Evolutionary conservation across 345 rosid species (phyloP), one percentile per base, ranked within the genome.

Genomic region (Populus alba): DNA sequence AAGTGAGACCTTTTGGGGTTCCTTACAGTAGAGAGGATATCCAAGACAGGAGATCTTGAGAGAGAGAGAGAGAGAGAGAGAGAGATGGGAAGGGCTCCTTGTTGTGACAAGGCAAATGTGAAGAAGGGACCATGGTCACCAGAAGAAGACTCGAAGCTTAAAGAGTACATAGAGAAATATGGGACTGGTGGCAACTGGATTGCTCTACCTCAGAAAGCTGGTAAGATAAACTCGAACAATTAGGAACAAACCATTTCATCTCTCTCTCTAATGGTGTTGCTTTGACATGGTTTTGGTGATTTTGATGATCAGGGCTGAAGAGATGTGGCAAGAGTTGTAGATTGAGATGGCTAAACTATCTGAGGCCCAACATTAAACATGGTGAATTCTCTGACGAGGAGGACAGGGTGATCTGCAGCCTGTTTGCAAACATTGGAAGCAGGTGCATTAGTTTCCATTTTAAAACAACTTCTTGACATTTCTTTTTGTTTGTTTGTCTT

Each of bases 251-350:
- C 59, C 63, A 20, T 18, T 43, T 25, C 47, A 33, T 51, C 2
- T 65, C 25, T 18, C 29, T 43, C 33, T 43, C 8, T 41, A 33
- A 47, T 20, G 17, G 8, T 15, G 13, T 23, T 62, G 18, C 66
- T 72, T 29, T 33, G 57, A 70, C 53, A 61, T 15, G 66, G 18
- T 38, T 31, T 67, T 75, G 70, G 29, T 77, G 72, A 39, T 63
- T 59, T 66, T 77, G 20, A 73, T 80, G 68, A 29, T 47, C 73
- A 93, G 98, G 97, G 65, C 82, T 95, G 79, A 92, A 85, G 85
- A 95, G 98, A 85, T 93, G 98, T 88, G 98, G 98, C 37, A 95
- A 95, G 87, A 95, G 98, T 83, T 95, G 98, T 81, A 91, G 97
- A 82, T 77, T 95, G 81, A 88, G 98, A 85, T 95, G 98, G 98